Conservation (phyloP, 306 rosid species). For the Fragaria ananassa region DNA sequence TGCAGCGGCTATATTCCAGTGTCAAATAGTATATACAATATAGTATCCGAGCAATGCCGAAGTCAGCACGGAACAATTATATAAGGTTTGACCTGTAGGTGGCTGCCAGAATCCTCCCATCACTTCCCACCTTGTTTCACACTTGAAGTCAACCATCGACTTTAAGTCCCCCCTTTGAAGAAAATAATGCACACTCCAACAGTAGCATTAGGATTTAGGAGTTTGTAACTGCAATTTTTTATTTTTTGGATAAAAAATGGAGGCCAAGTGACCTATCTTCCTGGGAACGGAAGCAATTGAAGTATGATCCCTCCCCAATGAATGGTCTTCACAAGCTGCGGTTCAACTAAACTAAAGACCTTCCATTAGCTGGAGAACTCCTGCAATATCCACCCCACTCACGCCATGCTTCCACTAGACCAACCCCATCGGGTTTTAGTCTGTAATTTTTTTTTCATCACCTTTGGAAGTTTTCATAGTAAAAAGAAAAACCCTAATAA, state of each 20-base stretch:
- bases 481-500: neutral
- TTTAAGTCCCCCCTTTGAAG: neutral
- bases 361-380: too few relatives aligned
- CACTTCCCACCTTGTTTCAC: neutral
- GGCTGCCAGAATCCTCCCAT: neutral
- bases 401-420: too few relatives aligned
- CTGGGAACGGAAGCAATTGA: too few relatives aligned
- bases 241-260: too few relatives aligned
- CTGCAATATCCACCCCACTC: too few relatives aligned
- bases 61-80: neutral
- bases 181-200: neutral
- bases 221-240: too few relatives aligned
- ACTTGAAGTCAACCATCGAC: neutral
- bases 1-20: neutral
- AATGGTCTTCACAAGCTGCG: too few relatives aligned
- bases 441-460: neutral
- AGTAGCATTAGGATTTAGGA: neutral
- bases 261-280: too few relatives aligned
- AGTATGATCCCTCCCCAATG: too few relatives aligned
- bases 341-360: too few relatives aligned
- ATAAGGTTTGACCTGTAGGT: neutral
- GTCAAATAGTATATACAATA: neutral
- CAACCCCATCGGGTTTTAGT: too few relatives aligned
- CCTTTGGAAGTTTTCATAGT: neutral
- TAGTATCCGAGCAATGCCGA: neutral